A percentile compares a stretch with the other conserved stretches of the same genome.
These are phyloP conservation scores for Tylopilus sp. DNA, from an alignment of 768 basidiomycete species.

Conservation along the genomic window DNA sequence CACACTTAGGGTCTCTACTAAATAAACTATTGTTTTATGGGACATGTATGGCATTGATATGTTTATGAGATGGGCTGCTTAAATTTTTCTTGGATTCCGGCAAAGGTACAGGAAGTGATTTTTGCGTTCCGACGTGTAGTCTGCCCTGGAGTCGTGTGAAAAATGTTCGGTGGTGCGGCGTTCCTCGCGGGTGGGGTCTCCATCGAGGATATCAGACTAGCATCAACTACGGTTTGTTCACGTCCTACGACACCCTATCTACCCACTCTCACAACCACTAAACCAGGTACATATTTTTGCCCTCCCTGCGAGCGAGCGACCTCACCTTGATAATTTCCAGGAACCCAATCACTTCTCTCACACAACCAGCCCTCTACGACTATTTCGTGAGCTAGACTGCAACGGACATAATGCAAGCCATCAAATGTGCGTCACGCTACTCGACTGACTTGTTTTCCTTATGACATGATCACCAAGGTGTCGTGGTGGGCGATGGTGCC, in stretches of 20 bases:
- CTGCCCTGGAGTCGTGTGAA: constrained; percentile 20
- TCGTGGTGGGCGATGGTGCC: constrained; percentile 98
- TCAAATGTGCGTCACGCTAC: constrained; percentile 67
- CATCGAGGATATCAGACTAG: constrained; percentile 29
- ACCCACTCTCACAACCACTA: background rate
- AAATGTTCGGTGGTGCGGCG: constrained; percentile 16
- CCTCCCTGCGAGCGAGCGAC: background rate
- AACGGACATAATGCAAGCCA: constrained; percentile 68
- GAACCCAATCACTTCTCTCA: constrained; percentile 16
- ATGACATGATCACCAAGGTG: constrained; percentile 53
- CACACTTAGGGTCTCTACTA: no score
- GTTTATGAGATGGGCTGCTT: no score
- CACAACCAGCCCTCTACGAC: constrained; percentile 10
- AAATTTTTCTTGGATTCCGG: no score
- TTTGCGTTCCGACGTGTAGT: no score
- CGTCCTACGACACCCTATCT: constrained; percentile 6
- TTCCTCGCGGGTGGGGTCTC: constrained; percentile 15
- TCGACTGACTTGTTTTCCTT: constrained; percentile 26
- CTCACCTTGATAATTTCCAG: constrained; percentile 10
- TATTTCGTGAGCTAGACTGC: constrained; percentile 14
- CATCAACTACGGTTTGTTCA: constrained; percentile 24
- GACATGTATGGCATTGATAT: no score
- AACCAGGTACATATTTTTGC: constrained; percentile 2
- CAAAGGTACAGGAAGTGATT: no score
- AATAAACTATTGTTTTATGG: no score